A percentile compares a stretch with the other conserved stretches of the same genome.
Conservation (phyloP, 257 asterid species). For the Phtheirospermum japonicum region DNA sequence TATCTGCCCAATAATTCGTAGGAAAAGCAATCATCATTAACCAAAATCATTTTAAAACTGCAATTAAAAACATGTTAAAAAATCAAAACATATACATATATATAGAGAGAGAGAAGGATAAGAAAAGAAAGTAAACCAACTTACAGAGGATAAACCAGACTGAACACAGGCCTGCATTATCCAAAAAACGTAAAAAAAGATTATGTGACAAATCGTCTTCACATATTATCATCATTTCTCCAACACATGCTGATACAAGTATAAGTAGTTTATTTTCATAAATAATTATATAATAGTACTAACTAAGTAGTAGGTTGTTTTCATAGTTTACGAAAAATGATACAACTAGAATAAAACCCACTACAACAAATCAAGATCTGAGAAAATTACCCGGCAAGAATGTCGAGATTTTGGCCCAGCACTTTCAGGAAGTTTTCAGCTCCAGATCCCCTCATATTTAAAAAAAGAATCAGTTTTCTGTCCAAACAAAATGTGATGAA, state of each 20-base stretch:
- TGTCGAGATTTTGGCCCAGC: conserved; percentile 54
- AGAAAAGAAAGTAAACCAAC: conserved; percentile 26
- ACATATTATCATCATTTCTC: background rate
- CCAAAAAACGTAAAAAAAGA: conserved; percentile 16
- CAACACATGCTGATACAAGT: background rate
- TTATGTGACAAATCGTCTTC: too few species aligned
- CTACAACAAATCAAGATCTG: background rate
- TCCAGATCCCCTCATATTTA: conserved; percentile 86
- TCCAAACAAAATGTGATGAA: too few species aligned
- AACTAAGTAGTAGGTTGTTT: too few species aligned
- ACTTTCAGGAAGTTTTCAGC: conserved; percentile 63
- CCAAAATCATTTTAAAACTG: background rate
- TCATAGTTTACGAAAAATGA: too few species aligned
- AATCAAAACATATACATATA: background rate
- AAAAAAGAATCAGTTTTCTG: too few species aligned
- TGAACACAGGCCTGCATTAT: conserved; percentile 88
- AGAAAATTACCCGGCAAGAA: conserved; percentile 71
- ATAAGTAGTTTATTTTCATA: too few species aligned
- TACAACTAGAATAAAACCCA: too few species aligned
- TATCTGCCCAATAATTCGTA: conserved; percentile 55
- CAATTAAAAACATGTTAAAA: background rate
- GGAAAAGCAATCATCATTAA: background rate
- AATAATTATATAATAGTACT: too few species aligned
- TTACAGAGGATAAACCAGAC: conserved; percentile 91
- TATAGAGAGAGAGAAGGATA: background rate